Conservation (phyloP, 2,329 filamentous ascomycete genomes). For the Botrytis deweyae region DNA sequence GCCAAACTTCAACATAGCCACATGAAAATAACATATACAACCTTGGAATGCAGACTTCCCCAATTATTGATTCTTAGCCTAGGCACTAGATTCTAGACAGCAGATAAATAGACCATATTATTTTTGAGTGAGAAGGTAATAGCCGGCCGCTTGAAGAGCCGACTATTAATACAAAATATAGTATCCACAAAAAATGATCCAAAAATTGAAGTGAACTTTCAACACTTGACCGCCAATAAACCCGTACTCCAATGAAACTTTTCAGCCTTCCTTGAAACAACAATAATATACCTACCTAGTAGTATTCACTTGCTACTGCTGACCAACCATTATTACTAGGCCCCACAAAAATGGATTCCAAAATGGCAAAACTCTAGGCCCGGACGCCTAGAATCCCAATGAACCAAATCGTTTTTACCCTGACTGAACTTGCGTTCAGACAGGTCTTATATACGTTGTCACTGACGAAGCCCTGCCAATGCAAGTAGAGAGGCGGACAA, state of each 20-base stretch:
- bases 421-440: background rate
- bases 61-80: background rate
- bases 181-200: background rate
- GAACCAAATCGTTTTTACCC: background rate
- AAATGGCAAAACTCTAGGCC: background rate
- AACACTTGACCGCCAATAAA: background rate
- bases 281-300: background rate
- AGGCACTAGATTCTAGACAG: background rate
- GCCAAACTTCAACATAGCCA: background rate
- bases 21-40: background rate
- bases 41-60: background rate
- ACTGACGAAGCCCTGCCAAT: background rate
- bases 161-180: background rate
- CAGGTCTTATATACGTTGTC: background rate
- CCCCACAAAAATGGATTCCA: background rate
- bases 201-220: background rate
- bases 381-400: background rate
- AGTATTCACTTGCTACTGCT: background rate
- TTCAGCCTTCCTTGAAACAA: background rate
- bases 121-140: background rate
- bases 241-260: background rate
- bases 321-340: fast-evolving
- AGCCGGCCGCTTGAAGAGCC: no score
- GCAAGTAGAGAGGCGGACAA: background rate
- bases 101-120: background rate